Conservation (phyloP, 192 early-diverging fungal genomes). For the Gryganskiella cystojenkinii region DNA sequence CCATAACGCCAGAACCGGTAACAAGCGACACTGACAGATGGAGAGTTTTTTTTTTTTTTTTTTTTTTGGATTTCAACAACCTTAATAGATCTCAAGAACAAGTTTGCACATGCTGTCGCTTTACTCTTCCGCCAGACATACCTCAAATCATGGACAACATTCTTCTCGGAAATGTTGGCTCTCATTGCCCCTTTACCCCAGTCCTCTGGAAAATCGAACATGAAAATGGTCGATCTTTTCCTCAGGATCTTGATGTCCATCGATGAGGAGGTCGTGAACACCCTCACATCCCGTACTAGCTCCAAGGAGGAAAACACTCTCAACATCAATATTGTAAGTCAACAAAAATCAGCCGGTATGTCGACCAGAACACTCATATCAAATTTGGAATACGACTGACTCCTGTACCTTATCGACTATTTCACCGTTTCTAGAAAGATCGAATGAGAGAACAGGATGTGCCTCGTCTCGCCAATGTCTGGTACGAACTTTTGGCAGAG, state of each 20-base stretch:
- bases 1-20: too few species aligned
- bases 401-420: not conserved
- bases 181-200: conserved; percentile 65
- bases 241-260: conserved; percentile 82
- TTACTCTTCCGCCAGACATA: conserved; percentile 85
- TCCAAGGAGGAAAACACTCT: conserved; percentile 70
- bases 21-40: not conserved
- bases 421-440: conserved; percentile 73
- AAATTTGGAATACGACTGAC: too few species aligned
- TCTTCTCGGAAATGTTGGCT: conserved; percentile 86
- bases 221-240: conserved; percentile 76
- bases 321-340: conserved; percentile 74
- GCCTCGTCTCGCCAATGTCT: conserved; percentile 73
- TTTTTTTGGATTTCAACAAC: too few species aligned
- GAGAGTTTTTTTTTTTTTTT: too few species aligned
- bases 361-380: not conserved
- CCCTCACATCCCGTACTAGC: conserved; percentile 68
- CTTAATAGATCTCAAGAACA: conserved; percentile 75
- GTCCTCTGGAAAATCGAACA: conserved; percentile 58
- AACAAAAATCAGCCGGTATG: too few species aligned
- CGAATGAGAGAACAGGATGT: conserved; percentile 87
- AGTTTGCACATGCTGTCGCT: conserved; percentile 84
- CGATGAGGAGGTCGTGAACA: conserved; percentile 90
- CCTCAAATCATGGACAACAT: conserved; percentile 86
- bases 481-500: conserved; percentile 80